Base-by-base conservation (phyloP, 176 grass and related monocot genomes). In the Alloteropsis semialata region DNA sequence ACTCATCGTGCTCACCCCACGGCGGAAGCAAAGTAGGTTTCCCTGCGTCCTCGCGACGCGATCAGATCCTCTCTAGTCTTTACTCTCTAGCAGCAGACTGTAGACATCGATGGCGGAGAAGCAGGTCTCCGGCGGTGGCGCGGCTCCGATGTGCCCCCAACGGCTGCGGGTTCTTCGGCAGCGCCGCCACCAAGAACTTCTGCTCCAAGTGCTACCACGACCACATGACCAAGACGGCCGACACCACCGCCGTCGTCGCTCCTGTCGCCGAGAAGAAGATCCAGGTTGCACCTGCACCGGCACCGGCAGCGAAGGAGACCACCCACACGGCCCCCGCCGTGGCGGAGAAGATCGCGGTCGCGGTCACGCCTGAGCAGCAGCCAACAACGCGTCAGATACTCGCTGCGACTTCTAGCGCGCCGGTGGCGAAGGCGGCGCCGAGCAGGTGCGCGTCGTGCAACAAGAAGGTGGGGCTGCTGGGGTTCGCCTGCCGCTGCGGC, bases 401-500 rank as follows among this genome's bases (percentile, higher is more conserved):
- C 5, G 15, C 24, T 0, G 1, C 34, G 0, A 10, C 13, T 17
- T 72, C 69, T 5, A 49, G 43, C 10, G 19, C 11, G n/a, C 3
- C 24, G 39, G 12, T 59, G 42, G 22, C 34, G 30, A 18, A 59
- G 76, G 19, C 43, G 38, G 48, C 38, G 81, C 49, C 84, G 16
- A 82, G 6, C 77, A 69, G 91, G 81, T 93, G 91, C 78, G 0
- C 10, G 50, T 1, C 33, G 13, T 93, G 91, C 87, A 41, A 55
- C 66, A 93, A 87, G 78, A 87, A 84, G 77, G 91, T 93, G 2
- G 85, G 88, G 4, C 73, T 90, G 43, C 69, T 81, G 58, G 88
- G 91, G 4, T 90, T 93, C 91, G 9, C 25, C 2, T 88, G 91
- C 82, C 84, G 88, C 6, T 93, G 88, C 51, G 88, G 91, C 43